Conservation (phyloP, 2,329 filamentous ascomycete genomes). For the Fusarium pininemorale region DNA sequence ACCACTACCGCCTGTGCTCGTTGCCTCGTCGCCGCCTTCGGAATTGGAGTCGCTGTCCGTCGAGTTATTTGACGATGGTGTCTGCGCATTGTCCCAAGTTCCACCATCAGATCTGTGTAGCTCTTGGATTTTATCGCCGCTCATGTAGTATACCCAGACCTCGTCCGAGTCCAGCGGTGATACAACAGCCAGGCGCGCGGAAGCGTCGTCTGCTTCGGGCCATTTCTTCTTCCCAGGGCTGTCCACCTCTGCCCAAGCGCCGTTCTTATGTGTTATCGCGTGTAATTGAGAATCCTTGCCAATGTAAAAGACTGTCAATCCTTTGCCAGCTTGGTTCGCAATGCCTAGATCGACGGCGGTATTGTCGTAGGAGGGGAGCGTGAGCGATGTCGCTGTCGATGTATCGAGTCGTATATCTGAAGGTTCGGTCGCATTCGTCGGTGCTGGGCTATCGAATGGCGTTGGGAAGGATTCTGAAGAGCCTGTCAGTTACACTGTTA, state of each 20-base stretch:
- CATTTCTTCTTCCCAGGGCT: constrained; percentile 1
- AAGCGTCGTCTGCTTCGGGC: constrained; percentile 13
- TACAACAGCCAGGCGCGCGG: constrained; percentile 14
- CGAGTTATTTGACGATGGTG: background rate
- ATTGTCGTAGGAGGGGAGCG: background rate
- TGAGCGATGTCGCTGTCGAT: background rate
- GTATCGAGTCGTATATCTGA: constrained; percentile 13
- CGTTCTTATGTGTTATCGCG: background rate
- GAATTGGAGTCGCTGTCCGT: background rate
- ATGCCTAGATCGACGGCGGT: background rate
- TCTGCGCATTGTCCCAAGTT: constrained; percentile 2
- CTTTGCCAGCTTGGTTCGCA: background rate
- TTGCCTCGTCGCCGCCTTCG: background rate
- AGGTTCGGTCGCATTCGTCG: constrained; percentile 21
- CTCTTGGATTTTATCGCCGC: constrained; percentile 12
- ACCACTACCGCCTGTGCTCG: background rate
- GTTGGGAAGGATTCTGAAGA: constrained; percentile 20
- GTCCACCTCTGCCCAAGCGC: background rate
- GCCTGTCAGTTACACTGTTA: background rate
- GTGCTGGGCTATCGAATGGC: constrained; percentile 18
- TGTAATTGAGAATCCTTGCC: constrained; percentile 15
- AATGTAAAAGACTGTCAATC: constrained; percentile 15
- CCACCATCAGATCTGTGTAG: background rate
- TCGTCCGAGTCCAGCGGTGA: constrained; percentile 10
- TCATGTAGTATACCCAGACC: constrained; percentile 25